A percentile compares a stretch with the other conserved stretches of the same genome.
Conservation (phyloP, 192 early-diverging fungal genomes). For the Linnemannia hyalina region DNA sequence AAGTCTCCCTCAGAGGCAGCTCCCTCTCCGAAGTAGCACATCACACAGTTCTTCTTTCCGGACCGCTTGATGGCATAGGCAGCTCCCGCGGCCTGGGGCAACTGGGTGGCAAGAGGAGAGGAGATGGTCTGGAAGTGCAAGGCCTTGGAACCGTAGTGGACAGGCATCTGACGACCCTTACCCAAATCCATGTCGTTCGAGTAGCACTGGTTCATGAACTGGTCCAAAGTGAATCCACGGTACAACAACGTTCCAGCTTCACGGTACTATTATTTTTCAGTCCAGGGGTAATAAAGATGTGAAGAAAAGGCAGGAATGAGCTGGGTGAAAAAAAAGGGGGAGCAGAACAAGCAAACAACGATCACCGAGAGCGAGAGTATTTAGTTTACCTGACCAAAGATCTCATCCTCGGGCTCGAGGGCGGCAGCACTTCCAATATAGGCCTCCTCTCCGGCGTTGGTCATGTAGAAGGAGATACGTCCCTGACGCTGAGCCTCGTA, state of each 20-base stretch:
- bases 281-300: slow-evolving; percentile 3
- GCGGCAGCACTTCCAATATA: slow-evolving; percentile 94
- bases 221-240: slow-evolving; percentile 93
- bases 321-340: too few relatives aligned
- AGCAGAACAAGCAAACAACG: background rate
- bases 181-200: slow-evolving; percentile 89
- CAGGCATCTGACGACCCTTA: slow-evolving; percentile 99
- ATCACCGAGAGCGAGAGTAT: background rate
- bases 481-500: slow-evolving; percentile 99
- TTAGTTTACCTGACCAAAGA: slow-evolving; percentile 89
- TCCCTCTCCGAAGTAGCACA: slow-evolving; percentile 99
- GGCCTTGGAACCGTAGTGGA: slow-evolving; percentile 92
- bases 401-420: slow-evolving; percentile 83
- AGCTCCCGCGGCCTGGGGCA: slow-evolving; percentile 97
- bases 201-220: slow-evolving; percentile 98
- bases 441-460: slow-evolving; percentile 98
- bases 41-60: slow-evolving; percentile 81
- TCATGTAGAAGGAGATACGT: slow-evolving; percentile 99
- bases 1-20: slow-evolving; percentile 98
- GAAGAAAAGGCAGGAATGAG: background rate
- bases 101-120: slow-evolving; percentile 95
- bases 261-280: slow-evolving; percentile 78
- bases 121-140: slow-evolving; percentile 97
- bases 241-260: slow-evolving; percentile 95
- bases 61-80: slow-evolving; percentile 93